Evolutionary conservation across 1,284 basidiomycete species (phyloP), one percentile per base, ranked within the genome.

Genomic region (Hypsizygus ulmarius): DNA sequence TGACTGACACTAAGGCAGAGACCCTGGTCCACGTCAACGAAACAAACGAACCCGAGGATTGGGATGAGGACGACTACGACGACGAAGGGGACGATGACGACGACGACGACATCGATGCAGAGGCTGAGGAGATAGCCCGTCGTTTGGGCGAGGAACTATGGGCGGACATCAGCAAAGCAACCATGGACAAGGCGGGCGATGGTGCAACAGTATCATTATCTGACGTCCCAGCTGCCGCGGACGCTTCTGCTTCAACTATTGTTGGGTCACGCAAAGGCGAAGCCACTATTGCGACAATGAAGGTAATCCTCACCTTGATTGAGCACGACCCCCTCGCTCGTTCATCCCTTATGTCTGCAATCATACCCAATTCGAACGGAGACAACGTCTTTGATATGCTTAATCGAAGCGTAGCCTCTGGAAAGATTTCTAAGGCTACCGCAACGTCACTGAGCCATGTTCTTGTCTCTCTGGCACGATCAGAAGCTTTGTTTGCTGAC

Each of bases 81-180:
- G 66, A 71, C 9, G 71, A 76, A 7, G 73, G 70, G 5, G 74
- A 73, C 0, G 75, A 80, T 2, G 77, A 78, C 4, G 80, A 75
- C 0, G 79, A 79, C 19, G 77, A 78, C 12, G 82, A 83, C 47
- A 77, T 80, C n/a, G 83, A 83, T 21, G 84, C 81, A 6, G 81
- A 86, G 50, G 84, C 84, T 5, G 78, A 84, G 55, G 84, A 81
- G 52, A 84, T 87, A 56, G 83, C 83, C 5, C 74, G 79, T 39
- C 70, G 80, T 28, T 66, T 89, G 25, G 80, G 82, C 10, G 83
- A 84, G 54, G 79, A 88, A 50, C 71, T 89, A 7, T 81, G 80
- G 76, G 85, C 84, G 1, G 84, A 86, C 56, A 84, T 88, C 38
- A 80, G 66, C 56, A 83, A 78, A 59, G 81, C 74, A 3, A 81